These are phyloP conservation scores for Skeletonema grethae DNA, from an alignment of 108 stramenopile genomes.

Conservation along the genomic window DNA sequence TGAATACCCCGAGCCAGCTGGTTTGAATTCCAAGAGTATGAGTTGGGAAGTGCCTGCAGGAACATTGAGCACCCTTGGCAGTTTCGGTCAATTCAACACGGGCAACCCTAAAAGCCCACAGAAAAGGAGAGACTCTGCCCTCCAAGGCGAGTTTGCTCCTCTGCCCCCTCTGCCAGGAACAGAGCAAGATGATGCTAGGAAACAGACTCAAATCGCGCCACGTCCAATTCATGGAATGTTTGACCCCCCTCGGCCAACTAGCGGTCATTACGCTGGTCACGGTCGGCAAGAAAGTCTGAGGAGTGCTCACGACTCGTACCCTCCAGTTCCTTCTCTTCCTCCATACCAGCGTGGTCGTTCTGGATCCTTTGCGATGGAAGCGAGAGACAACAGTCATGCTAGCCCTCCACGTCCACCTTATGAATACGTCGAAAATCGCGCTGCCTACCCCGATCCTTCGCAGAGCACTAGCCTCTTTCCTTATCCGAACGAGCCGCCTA, in stretches of 20 bases:
- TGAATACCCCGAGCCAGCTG: slow-evolving; percentile 8
- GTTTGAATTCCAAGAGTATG: slow-evolving; percentile 5
- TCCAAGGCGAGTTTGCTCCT: neutral
- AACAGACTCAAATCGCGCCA: neutral
- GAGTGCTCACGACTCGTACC: neutral
- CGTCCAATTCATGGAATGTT: neutral
- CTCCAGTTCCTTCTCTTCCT: neutral
- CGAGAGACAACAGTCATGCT: neutral
- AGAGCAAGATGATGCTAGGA: neutral
- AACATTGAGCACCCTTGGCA: slow-evolving; percentile 14
- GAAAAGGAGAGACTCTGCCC: neutral
- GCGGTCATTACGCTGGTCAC: neutral
- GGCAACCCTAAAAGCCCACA: neutral
- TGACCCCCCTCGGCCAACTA: neutral
- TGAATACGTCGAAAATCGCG: neutral
- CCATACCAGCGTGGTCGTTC: neutral
- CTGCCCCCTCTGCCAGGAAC: neutral
- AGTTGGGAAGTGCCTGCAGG: slow-evolving; percentile 29
- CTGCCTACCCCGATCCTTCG: neutral
- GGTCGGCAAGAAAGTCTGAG: neutral
- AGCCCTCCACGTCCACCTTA: neutral
- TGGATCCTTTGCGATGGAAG: neutral
- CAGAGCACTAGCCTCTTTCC: neutral
- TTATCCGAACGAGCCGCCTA: neutral
- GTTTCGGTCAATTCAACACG: slow-evolving; percentile 5